These are phyloP conservation scores for Pestalotiopsis fici DNA, from an alignment of 2,329 filamentous ascomycete species.

Conservation along the genomic window DNA sequence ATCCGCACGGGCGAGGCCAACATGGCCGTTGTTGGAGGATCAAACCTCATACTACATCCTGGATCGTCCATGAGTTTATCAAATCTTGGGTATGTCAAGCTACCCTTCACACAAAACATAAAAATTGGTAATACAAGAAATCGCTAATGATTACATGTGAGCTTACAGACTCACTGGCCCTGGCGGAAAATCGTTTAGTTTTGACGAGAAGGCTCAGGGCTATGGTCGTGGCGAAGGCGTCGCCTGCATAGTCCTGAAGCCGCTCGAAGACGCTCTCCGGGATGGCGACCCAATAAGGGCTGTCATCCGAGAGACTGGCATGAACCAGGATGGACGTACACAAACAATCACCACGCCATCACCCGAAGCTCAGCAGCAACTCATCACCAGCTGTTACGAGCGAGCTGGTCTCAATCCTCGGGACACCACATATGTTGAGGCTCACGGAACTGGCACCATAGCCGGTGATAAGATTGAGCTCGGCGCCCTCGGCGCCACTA, in stretches of 20 bases:
- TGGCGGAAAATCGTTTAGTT: slow-evolving; percentile 22
- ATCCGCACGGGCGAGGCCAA: slow-evolving; percentile 5
- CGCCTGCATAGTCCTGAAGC: slow-evolving; percentile 42
- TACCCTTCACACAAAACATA: background rate
- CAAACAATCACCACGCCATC: slow-evolving; percentile 9
- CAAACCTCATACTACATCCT: slow-evolving; percentile 1
- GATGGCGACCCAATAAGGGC: slow-evolving; percentile 37
- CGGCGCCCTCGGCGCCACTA: background rate
- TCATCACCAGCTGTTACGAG: slow-evolving; percentile 7
- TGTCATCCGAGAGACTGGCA: slow-evolving; percentile 9
- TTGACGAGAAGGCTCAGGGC: slow-evolving; percentile 41
- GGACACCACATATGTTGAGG: slow-evolving; percentile 11
- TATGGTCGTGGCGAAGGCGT: slow-evolving; percentile 49
- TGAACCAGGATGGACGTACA: slow-evolving; percentile 14
- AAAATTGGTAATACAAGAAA: background rate
- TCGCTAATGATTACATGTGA: background rate
- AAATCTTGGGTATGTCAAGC: slow-evolving; percentile 1
- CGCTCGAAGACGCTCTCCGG: slow-evolving; percentile 38
- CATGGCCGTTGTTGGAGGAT: slow-evolving; percentile 5
- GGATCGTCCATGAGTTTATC: slow-evolving; percentile 5
- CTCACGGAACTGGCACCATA: slow-evolving; percentile 11
- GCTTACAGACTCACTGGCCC: slow-evolving; percentile 1
- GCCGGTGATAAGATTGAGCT: slow-evolving; percentile 8
- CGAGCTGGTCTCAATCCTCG: slow-evolving; percentile 6
- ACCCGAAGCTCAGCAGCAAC: background rate